Evolutionary conservation across 306 rosid species (phyloP).

Genomic region (Abrus pulchellus): DNA sequence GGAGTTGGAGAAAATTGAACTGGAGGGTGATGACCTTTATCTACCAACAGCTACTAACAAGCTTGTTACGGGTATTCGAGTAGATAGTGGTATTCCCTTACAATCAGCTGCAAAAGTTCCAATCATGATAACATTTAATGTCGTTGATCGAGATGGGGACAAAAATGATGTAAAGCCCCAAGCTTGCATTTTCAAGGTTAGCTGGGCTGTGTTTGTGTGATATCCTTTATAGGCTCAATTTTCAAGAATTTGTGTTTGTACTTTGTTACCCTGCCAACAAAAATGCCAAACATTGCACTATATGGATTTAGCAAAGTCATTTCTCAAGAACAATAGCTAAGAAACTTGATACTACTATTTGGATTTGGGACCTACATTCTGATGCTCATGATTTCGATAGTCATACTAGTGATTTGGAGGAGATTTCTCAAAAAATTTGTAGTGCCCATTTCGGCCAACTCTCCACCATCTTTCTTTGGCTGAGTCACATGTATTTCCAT

Average conservation of each 20-base stretch:
- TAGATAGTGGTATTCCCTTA: constrained; percentile 95
- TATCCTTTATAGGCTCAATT: constrained; percentile 20
- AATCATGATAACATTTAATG: constrained; percentile 92
- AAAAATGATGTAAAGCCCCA: constrained; percentile 79
- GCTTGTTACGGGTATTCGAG: constrained; percentile 88
- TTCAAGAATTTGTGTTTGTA: constrained; percentile 23
- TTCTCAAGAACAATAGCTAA: no score
- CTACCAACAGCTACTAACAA: constrained; percentile 91
- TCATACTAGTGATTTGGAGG: no score
- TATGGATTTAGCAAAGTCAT: background rate
- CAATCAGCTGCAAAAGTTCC: constrained; percentile 99
- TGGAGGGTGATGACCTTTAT: constrained; percentile 91
- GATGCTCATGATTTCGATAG: no score
- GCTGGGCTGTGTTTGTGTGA: constrained; percentile 31
- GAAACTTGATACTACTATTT: no score
- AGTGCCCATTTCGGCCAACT: background rate
- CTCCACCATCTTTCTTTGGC: background rate
- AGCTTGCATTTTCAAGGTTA: constrained; percentile 97
- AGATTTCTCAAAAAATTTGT: background rate
- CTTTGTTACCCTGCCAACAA: constrained; percentile 31
- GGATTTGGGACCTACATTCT: no score
- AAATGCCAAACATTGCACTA: constrained; percentile 26
- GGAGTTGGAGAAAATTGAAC: constrained; percentile 93
- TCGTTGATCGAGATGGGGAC: constrained; percentile 84
- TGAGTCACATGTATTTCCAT: background rate